Base-by-base conservation (phyloP, 164 flowering plant genomes). In the Euptelea pleiosperma region DNA sequence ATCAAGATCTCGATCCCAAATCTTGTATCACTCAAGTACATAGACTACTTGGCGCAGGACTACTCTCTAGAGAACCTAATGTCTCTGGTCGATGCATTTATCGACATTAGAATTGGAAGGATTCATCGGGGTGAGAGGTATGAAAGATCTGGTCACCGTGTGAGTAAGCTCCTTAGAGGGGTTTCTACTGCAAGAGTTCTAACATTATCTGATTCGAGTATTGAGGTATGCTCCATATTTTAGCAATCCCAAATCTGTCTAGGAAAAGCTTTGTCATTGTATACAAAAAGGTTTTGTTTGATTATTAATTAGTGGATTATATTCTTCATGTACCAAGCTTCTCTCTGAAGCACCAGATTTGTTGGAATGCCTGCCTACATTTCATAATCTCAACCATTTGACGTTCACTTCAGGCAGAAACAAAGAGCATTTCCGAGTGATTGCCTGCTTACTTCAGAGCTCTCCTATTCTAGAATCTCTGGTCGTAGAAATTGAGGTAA, bases 1-100 rank as follows among this genome's bases (percentile, higher is more conserved):
- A 54, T 60, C 21, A 66, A 54, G 65, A 60, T 71, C 26, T 39
- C 55, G 43, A 35, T 64, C 10, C 68, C 52, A 25, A 62, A 58
- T 45, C 61, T 71, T 10, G 26, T 5, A 18, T 47, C 10, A 16
- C 25, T 70, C 21, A 29, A 50, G 12, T 57, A 64, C 50, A 24
- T 15, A 21, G 66, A 52, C 19, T 29, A 35, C 25, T 19, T 61
- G 10, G 40, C 49, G 3, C 16, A 55, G 16, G 63, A 65, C 6
- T 49, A 64, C 40, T 18, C 25, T 24, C 4, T 65, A 9, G 15
- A 24, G 19, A 39, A 50, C 26, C 24, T 51, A 24, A 16, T 58
- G 4, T 42, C 66, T 35, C 33, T 58, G 34, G 58, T 57, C 37
- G 26, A 52, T 31, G 71, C 67, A 34, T 29, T 16, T 18, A 35